These are phyloP conservation scores for Yamadazyma spencermartinsiae DNA, from an alignment of 1,139 yeast species.

Conservation along the genomic window DNA sequence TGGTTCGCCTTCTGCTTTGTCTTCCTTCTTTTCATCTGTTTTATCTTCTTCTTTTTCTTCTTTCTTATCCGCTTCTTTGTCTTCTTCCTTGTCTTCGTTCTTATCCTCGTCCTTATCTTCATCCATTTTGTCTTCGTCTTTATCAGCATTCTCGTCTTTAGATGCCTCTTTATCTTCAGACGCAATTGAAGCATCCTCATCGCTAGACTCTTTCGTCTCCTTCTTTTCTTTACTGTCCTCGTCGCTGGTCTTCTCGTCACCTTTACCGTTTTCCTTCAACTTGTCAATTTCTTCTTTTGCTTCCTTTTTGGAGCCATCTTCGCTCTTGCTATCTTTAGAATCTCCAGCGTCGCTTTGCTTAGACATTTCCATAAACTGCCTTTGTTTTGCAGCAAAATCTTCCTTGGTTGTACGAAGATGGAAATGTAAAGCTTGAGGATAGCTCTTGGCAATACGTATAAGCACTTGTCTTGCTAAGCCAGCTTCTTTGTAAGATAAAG, in stretches of 20 bases:
- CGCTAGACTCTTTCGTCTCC: slow-evolving; percentile 1
- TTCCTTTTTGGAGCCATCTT: slow-evolving; percentile 8
- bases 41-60: slow-evolving; percentile 5
- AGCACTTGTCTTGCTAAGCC: slow-evolving; percentile 82
- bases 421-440: slow-evolving; percentile 96
- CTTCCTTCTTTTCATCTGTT: slow-evolving; percentile 6
- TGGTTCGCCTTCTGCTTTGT: slow-evolving; percentile 10
- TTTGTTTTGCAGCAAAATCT: slow-evolving; percentile 84
- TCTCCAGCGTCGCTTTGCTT: slow-evolving; percentile 25
- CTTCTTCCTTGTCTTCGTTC: slow-evolving; percentile 3
- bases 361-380: slow-evolving; percentile 69
- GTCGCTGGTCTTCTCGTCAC: slow-evolving; percentile 8
- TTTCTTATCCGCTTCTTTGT: slow-evolving; percentile 1
- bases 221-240: slow-evolving; percentile 7
- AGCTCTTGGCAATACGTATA: slow-evolving; percentile 89
- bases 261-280: slow-evolving; percentile 5
- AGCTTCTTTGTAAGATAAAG: slow-evolving; percentile 90
- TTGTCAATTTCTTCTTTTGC: slow-evolving; percentile 8
- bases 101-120: slow-evolving; percentile 12
- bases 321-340: slow-evolving; percentile 3
- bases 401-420: slow-evolving; percentile 94
- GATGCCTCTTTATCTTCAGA: slow-evolving; percentile 10
- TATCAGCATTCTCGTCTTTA: slow-evolving; percentile 3
- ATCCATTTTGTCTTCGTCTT: slow-evolving; percentile 17
- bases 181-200: background rate